Evolutionary conservation across 495 filamentous ascomycete genomes (phyloP), one percentile per base, ranked within the genome.

Genomic region (Aspergillus mulundensis): DNA sequence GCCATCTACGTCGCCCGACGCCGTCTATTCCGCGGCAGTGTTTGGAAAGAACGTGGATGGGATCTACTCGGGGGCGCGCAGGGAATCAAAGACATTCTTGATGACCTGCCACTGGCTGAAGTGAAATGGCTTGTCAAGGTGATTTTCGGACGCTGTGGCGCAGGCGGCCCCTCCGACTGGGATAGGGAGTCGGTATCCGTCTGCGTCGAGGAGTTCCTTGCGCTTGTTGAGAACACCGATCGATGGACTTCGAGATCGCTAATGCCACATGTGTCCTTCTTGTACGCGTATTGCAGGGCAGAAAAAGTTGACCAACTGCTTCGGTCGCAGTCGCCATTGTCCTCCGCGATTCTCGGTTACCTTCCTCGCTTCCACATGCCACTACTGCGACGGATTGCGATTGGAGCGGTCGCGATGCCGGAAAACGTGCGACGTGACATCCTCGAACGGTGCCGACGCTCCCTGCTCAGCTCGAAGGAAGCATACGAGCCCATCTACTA

Each of bases 31-130:
- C 28, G 8, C 5, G 16, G 47, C 30, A 21, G 30, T 12, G 18
- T 6, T 4, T 50, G 47, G 47, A 50, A 50, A 21, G 18, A 50
- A 21, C 25, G 11, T n/a, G 47, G 30, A 18, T 50, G 47, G 47
- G 47, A 50, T 21, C 15, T 21, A 1, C 30, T 50, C 3, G 47
- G 47, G 3, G 28, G 47, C n/a, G 28, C 47, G 7, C n/a, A 11
- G 4, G 47, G 47, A n/a, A 38, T 50, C 32, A 30, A 34, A 7
- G 28, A 38, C 5, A 20, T 50, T 19, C n/a, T 50, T 5, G 18
- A 38, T 30, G 14, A 14, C 5, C 19, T 50, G 47, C 32, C 47
- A 3, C 19, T 50, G 1, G n/a, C 28, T 2, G 47, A 50, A 34
- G 47, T 38, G 6, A 18, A 14, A 21, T 7, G 6, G 15, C 40